A percentile compares a stretch with the other conserved stretches of the same genome.
phyloP scores from a whole-genome alignment of 2,329 filamentous ascomycete species.

The Neobulgaria alba region DNA sequence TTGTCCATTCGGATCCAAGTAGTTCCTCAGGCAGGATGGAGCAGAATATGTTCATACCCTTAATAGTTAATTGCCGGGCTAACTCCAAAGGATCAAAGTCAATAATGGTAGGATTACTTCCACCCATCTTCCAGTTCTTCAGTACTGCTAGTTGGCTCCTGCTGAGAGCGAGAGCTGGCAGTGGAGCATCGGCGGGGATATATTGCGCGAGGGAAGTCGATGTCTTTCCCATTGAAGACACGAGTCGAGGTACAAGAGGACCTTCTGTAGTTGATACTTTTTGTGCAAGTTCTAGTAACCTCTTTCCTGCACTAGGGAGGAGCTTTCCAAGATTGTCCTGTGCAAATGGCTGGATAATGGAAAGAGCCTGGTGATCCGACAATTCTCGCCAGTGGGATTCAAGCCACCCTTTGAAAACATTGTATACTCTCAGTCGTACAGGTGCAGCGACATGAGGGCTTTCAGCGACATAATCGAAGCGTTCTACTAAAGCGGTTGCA shows the following conservation, averaged over 20 bases:
- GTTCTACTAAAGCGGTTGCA: slow-evolving; percentile 73
- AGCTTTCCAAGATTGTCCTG: slow-evolving; percentile 58
- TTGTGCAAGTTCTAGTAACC: slow-evolving; percentile 70
- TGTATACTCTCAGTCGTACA: slow-evolving; percentile 86
- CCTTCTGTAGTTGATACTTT: slow-evolving; percentile 68
- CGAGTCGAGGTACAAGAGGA: slow-evolving; percentile 70
- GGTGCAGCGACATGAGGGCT: slow-evolving; percentile 66
- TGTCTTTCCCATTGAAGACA: slow-evolving; percentile 83
- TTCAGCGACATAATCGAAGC: slow-evolving; percentile 86
- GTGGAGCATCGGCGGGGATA: slow-evolving; percentile 59
- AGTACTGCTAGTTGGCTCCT: slow-evolving; percentile 70
- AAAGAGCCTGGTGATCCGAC: slow-evolving; percentile 67
- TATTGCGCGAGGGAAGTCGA: slow-evolving; percentile 66
- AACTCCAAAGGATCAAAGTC: slow-evolving; percentile 90
- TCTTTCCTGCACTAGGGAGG: slow-evolving; percentile 68
- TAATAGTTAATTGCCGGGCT: slow-evolving; percentile 84
- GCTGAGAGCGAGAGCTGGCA: slow-evolving; percentile 61
- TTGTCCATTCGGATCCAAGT: slow-evolving; percentile 87
- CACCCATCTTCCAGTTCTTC: slow-evolving; percentile 65
- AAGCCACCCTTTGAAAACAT: slow-evolving; percentile 94
- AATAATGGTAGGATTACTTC: slow-evolving; percentile 62
- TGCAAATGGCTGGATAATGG: slow-evolving; percentile 72
- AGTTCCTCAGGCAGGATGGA: slow-evolving; percentile 88
- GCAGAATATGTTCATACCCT: slow-evolving; percentile 86
- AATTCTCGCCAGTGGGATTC: slow-evolving; percentile 91